phyloP scores from a whole-genome alignment of 2,329 filamentous ascomycete species.

The Monosporascus sp. region DNA sequence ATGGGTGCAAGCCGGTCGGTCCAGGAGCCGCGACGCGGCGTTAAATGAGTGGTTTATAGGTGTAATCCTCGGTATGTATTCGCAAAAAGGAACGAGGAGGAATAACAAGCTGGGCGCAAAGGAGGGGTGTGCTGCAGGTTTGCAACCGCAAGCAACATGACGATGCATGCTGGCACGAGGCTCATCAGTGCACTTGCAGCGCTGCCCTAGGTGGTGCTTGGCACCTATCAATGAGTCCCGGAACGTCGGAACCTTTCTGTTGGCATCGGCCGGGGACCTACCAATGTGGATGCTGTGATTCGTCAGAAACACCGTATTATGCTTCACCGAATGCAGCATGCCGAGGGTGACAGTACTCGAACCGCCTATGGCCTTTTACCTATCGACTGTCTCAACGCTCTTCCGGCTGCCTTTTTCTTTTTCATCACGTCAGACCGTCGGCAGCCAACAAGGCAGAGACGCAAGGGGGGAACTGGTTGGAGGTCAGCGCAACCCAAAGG shows the following conservation, averaged over 20 bases:
- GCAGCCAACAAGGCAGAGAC: background rate
- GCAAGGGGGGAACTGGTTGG: background rate
- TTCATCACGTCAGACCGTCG: background rate
- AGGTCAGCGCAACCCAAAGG: background rate
- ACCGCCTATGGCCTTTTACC: background rate
- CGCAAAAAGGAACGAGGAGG: background rate
- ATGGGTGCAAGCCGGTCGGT: background rate
- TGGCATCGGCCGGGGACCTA: background rate
- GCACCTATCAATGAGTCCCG: background rate
- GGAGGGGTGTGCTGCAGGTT: background rate
- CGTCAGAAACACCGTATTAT: background rate
- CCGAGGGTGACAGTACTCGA: background rate
- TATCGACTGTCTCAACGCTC: background rate
- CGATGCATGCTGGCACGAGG: background rate
- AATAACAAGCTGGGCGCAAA: background rate
- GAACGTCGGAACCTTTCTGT: background rate
- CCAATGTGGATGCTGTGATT: background rate
- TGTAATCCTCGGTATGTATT: background rate
- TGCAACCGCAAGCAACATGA: background rate
- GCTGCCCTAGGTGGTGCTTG: background rate
- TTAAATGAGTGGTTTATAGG: background rate
- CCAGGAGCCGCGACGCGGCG: background rate
- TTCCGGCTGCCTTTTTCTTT: background rate
- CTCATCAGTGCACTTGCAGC: background rate
- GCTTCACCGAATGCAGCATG: background rate